Percentiles rank a stretch among this genome's conserved stretches.
phyloP scores from a whole-genome alignment of 306 rosid species.

The Cicer pinnatifidum region DNA sequence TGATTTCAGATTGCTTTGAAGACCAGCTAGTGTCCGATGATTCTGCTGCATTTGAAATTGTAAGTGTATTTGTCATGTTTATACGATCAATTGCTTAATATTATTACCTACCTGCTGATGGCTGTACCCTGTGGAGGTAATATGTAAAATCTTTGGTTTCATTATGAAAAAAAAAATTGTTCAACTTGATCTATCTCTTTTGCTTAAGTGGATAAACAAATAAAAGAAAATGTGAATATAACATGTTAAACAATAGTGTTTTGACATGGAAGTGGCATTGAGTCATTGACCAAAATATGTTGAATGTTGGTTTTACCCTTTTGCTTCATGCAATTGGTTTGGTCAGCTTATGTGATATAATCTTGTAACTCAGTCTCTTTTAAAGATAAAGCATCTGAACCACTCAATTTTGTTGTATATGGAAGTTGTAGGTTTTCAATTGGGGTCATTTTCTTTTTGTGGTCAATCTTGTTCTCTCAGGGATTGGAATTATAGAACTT shows the following conservation, averaged over 20 bases:
- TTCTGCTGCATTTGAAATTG: slow-evolving; percentile 52
- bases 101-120: neutral
- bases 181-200: slow-evolving; percentile 5
- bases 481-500: neutral
- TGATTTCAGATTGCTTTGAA: slow-evolving; percentile 48
- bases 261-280: neutral
- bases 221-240: neutral
- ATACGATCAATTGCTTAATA: slow-evolving; percentile 5
- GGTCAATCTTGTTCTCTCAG: slow-evolving; percentile 19
- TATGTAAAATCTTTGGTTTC: slow-evolving; percentile 11
- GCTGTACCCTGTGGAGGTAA: slow-evolving; percentile 18
- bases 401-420: slow-evolving; percentile 8
- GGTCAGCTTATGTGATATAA: slow-evolving; percentile 26
- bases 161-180: neutral
- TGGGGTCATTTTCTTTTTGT: slow-evolving; percentile 29
- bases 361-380: slow-evolving; percentile 18
- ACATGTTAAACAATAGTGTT: neutral
- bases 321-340: slow-evolving; percentile 20
- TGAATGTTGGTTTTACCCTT: neutral
- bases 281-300: neutral
- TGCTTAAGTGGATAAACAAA: slow-evolving; percentile 32
- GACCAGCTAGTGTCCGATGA: slow-evolving; percentile 41
- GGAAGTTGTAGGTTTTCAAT: slow-evolving; percentile 11
- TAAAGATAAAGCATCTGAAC: neutral
- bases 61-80: slow-evolving; percentile 47